Conservation (phyloP, 139 green algal genomes). For the Coelastrella sp. region DNA sequence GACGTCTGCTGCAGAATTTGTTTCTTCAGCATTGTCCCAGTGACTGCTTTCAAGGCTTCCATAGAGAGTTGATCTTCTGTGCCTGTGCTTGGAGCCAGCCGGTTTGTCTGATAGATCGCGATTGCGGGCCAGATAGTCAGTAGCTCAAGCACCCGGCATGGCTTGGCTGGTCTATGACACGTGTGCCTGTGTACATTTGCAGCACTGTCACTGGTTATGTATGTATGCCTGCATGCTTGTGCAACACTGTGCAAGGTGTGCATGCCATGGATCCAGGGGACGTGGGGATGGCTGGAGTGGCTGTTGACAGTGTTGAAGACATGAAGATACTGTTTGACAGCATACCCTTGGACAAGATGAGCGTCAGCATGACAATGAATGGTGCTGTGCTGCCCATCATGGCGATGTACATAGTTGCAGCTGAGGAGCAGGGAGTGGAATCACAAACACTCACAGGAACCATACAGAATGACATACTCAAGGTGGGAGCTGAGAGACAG, state of each 20-base stretch:
- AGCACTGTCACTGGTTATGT: neutral
- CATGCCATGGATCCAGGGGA: conserved; percentile 59
- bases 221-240: neutral
- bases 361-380: conserved; percentile 85
- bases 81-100: no score
- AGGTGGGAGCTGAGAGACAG: no score
- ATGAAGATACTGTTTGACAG: conserved; percentile 78
- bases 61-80: no score
- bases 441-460: conserved; percentile 64
- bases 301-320: conserved; percentile 79
- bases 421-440: conserved; percentile 70
- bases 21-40: no score
- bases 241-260: neutral
- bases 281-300: conserved; percentile 84
- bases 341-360: conserved; percentile 79
- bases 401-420: conserved; percentile 78
- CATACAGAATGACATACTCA: conserved; percentile 87
- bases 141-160: no score
- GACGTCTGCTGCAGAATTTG: neutral
- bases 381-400: conserved; percentile 78
- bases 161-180: neutral
- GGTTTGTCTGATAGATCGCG: no score
- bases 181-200: neutral
- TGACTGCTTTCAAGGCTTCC: no score
- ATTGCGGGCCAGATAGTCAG: no score